A percentile compares a stretch with the other conserved stretches of the same genome.
These are phyloP conservation scores for Kodamaea arcana DNA, from an alignment of 1,139 yeast genomes.

Conservation along the genomic window DNA sequence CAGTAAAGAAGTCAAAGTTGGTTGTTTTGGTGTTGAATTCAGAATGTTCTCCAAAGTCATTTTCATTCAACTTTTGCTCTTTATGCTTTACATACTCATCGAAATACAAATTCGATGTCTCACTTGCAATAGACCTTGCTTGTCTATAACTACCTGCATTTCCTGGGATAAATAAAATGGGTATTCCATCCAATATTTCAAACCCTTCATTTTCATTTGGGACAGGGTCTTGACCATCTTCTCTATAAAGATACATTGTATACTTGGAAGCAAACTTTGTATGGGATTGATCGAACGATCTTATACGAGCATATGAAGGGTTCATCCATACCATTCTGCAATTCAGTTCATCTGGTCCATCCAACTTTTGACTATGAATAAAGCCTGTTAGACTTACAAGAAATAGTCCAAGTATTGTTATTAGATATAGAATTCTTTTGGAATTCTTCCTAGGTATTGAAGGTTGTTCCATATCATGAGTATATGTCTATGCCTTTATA, in stretches of 20 bases:
- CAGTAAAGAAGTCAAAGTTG: conserved; percentile 75
- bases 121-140: conserved; percentile 87
- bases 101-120: conserved; percentile 51
- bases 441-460: conserved; percentile 4
- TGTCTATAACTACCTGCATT: conserved; percentile 95
- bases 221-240: conserved; percentile 63
- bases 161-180: conserved; percentile 92
- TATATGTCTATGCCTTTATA: no score
- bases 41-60: conserved; percentile 5
- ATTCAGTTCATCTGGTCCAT: conserved; percentile 33
- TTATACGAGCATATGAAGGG: conserved; percentile 72
- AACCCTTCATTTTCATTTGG: conserved; percentile 36
- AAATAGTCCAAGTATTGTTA: conserved; percentile 9
- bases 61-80: no score
- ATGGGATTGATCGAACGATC: conserved; percentile 66
- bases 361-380: conserved; percentile 18
- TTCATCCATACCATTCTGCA: conserved; percentile 67
- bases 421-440: conserved; percentile 6
- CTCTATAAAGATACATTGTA: conserved; percentile 74
- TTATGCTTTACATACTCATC: conserved; percentile 26
- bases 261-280: conserved; percentile 77
- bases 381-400: conserved; percentile 11
- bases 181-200: conserved; percentile 58
- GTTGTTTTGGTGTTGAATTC: conserved; percentile 27
- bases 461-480: background rate